Evolutionary conservation across 129 eudicot genomes (phyloP).

Genomic region (Glebionis coronaria): DNA sequence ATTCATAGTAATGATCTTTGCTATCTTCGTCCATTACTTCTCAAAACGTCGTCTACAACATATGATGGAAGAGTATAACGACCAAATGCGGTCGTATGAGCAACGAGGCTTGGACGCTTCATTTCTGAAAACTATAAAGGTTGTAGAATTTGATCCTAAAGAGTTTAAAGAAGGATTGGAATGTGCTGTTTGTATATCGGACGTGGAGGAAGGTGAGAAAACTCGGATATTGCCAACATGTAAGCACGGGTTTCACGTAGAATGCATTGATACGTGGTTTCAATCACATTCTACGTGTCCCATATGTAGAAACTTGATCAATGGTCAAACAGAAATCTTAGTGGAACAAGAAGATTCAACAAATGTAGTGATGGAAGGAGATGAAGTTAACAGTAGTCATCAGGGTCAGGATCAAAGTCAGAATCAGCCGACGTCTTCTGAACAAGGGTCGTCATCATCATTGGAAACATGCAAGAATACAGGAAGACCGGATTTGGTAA

Average conservation of each 20-base stretch:
- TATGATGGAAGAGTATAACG: conserved; percentile 1
- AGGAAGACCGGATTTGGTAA: conserved; percentile 34
- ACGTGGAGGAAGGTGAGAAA: conserved; percentile 27
- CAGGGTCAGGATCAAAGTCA: background rate
- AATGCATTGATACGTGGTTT: conserved; percentile 33
- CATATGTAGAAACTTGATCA: conserved; percentile 40
- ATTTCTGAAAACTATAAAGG: conserved; percentile 27
- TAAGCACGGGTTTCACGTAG: conserved; percentile 38
- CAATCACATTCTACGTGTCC: conserved; percentile 33
- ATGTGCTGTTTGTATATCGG: conserved; percentile 50
- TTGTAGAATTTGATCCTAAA: conserved; percentile 34
- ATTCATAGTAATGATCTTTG: conserved; percentile 33
- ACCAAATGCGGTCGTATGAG: background rate
- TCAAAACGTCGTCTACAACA: conserved; percentile 33
- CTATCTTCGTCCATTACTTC: conserved; percentile 45
- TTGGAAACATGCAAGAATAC: background rate
- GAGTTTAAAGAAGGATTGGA: conserved; percentile 61
- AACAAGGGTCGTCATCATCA: conserved; percentile 8
- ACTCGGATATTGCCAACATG: conserved; percentile 38
- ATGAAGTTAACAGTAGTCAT: conserved; percentile 21
- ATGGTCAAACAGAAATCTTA: conserved; percentile 8
- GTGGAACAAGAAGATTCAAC: background rate
- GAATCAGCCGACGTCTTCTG: background rate
- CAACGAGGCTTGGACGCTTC: conserved; percentile 55
- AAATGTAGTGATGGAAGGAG: conserved; percentile 24